Percentiles rank a stretch among this genome's conserved stretches.
phyloP scores from a whole-genome alignment of 2,329 filamentous ascomycete species.

The Scedosporium apiospermum region DNA sequence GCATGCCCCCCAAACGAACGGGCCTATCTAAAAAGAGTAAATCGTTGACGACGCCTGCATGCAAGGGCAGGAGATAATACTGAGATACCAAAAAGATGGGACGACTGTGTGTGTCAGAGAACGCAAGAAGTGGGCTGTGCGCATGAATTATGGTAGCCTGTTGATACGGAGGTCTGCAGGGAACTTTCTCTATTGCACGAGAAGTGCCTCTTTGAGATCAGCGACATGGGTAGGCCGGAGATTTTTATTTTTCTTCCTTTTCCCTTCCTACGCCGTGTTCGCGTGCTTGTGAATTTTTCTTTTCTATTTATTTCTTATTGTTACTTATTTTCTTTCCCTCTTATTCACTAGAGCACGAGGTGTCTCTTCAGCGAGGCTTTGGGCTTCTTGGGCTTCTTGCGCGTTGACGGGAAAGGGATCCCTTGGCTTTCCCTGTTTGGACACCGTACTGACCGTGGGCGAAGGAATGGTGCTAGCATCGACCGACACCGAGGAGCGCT shows the following conservation, averaged over 20 bases:
- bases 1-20: neutral
- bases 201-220: neutral
- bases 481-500: neutral
- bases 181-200: neutral
- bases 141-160: conserved; percentile 3
- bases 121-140: neutral
- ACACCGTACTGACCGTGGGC: neutral
- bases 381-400: no score
- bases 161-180: neutral
- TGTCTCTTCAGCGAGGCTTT: no score
- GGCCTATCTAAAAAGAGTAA: neutral
- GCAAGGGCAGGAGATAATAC: neutral
- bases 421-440: neutral
- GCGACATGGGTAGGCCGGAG: neutral
- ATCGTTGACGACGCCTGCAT: no score
- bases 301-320: no score
- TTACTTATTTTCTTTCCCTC: no score
- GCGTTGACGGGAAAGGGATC: neutral
- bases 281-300: neutral
- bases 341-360: no score
- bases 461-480: neutral
- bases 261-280: neutral
- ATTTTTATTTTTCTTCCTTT: neutral
- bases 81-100: neutral
- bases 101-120: neutral